Evolutionary conservation across 371 early-diverging fungal species (phyloP).

Genomic region (Saksenaea oblongispora): DNA sequence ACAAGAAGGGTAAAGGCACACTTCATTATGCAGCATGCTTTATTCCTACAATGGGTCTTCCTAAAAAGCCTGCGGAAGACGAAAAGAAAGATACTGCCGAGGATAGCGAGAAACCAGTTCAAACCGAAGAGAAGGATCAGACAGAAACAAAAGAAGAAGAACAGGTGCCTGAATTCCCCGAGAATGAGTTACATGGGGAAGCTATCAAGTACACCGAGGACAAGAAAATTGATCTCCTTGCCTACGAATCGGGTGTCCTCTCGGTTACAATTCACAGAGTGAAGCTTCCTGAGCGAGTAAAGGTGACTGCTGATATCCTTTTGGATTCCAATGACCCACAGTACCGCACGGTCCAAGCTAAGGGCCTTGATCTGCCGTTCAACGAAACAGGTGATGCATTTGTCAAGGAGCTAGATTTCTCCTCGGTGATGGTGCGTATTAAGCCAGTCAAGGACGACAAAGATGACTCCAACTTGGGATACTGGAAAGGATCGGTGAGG

Average conservation of each 20-base stretch:
- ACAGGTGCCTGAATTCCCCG: conserved; percentile 33
- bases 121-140: not conserved
- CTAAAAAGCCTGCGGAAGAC: conserved; percentile 30
- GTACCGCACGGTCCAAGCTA: conserved; percentile 37
- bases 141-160: conserved; percentile 18
- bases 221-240: conserved; percentile 35
- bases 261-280: conserved; percentile 39
- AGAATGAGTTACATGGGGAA: conserved; percentile 49
- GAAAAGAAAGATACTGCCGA: conserved; percentile 14
- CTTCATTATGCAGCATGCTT: conserved; percentile 71
- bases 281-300: conserved; percentile 22
- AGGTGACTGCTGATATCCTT: conserved; percentile 33
- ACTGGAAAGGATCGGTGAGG: conserved; percentile 22
- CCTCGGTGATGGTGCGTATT: conserved; percentile 34
- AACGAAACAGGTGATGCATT: conserved; percentile 49
- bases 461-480: conserved; percentile 29
- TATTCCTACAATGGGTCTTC: conserved; percentile 67
- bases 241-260: conserved; percentile 52
- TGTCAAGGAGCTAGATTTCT: conserved; percentile 55
- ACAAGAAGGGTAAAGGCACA: conserved; percentile 64
- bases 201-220: conserved; percentile 39
- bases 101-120: not conserved
- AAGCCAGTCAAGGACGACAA: conserved; percentile 40
- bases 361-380: conserved; percentile 37
- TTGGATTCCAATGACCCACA: conserved; percentile 49